Base-by-base conservation (phyloP, 495 filamentous ascomycete genomes). In the Xylaria palmicola region DNA sequence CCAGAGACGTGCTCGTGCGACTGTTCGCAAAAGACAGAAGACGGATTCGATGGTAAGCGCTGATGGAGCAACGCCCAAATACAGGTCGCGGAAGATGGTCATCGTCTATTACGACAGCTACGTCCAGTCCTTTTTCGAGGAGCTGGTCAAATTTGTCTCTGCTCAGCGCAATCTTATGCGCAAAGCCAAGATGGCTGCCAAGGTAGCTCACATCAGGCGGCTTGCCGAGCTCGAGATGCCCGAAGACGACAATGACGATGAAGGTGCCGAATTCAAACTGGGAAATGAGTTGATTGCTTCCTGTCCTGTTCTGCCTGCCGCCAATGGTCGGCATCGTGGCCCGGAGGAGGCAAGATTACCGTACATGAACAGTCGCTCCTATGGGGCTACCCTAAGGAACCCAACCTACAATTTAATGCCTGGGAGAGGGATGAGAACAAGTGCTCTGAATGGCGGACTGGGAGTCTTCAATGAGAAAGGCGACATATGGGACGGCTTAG, bases 101-200 rank as follows among this genome's bases (percentile, higher is more conserved):
- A 86, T 93, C 27, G 88, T 97, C 41, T 90, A 92, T 71, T 97
- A 96, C 72, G 92, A 97, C 70, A 89, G 89, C 65, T 86, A 90
- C 58, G 88, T 92, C 10, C 92, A 97, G 68, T 82, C 85, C 34
- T 81, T 84, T 6, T 90, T 97, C 59, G 92, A 96, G 69, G 79
- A 85, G 49, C 76, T 95, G 30, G 92, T 94, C 48, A 89, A 89
- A 59, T 83, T 87, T 57, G 88, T 97, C 45, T 89, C 88, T 44
- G 81, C 83, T n/a, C 86, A 88, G 39, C 81, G 92, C 62, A 95
- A 94, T 74, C 82, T 88, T 60, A 84, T 97, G 62, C 86, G 92
- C 52, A 91, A 90, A 68, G 90, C 85, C 53, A 92, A 89, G 73
- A 88, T 86, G 81, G 82, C 82, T 19, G 85, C 84, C 30, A 85